Conservation (phyloP, 1,284 basidiomycete genomes). For the Leccinum subrobustum region DNA sequence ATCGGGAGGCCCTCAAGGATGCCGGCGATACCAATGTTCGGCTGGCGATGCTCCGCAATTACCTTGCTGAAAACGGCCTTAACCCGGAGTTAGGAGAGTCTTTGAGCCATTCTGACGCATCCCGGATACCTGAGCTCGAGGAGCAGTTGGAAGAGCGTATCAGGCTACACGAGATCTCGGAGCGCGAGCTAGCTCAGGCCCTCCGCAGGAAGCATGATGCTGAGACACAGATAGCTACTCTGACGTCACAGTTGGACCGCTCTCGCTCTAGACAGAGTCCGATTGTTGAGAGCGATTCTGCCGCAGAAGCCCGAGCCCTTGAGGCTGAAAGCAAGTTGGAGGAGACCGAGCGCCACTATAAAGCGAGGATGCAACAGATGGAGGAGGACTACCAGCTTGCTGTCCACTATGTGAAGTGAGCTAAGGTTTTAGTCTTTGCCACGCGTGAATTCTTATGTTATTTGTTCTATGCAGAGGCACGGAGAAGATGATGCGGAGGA, state of each 20-base stretch:
- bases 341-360: constrained; percentile 78
- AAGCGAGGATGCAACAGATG: constrained; percentile 76
- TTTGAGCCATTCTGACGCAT: constrained; percentile 42
- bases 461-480: constrained; percentile 70
- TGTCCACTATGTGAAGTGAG: constrained; percentile 89
- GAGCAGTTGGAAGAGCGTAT: constrained; percentile 70
- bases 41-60: constrained; percentile 78
- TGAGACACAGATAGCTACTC: constrained; percentile 63
- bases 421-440: constrained; percentile 20
- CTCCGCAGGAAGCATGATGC: constrained; percentile 68
- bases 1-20: constrained; percentile 67
- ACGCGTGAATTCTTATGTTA: constrained; percentile 16
- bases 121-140: constrained; percentile 70
- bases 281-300: constrained; percentile 36
- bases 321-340: constrained; percentile 75
- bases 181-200: constrained; percentile 66
- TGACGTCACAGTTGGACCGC: constrained; percentile 64
- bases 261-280: constrained; percentile 55
- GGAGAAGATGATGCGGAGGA: constrained; percentile 97
- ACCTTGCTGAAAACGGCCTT: constrained; percentile 88
- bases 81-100: constrained; percentile 65
- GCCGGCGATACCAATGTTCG: constrained; percentile 76
- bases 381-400: constrained; percentile 95
- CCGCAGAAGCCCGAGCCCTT: constrained; percentile 56
- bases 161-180: constrained; percentile 70